Evolutionary conservation across 139 green algal species (phyloP).

Genomic region (Marvania coccoides): DNA sequence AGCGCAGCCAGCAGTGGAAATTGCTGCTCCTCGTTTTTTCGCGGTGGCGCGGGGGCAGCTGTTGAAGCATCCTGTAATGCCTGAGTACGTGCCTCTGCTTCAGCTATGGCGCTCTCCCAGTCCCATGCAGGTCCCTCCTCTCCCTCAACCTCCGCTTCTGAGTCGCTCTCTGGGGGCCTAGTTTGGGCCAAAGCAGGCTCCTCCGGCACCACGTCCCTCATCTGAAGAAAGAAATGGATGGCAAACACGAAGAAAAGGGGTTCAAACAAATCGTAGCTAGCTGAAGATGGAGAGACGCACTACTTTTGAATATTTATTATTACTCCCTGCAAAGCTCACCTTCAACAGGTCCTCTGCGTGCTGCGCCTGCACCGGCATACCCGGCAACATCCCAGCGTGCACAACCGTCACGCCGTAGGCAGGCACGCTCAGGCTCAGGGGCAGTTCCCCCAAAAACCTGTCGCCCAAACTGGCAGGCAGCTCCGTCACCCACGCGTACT

Average conservation of each 20-base stretch:
- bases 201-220: constrained; percentile 36
- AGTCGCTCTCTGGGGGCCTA: neutral
- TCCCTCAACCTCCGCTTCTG: neutral
- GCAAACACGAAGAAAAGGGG: neutral
- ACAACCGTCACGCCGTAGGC: constrained; percentile 14
- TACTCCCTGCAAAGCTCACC: neutral
- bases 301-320: neutral
- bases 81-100: too few relatives aligned
- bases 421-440: constrained; percentile 13
- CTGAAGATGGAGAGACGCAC: too few relatives aligned
- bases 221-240: neutral
- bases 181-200: neutral
- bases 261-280: too few relatives aligned
- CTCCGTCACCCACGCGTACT: neutral
- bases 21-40: neutral
- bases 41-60: neutral
- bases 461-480: neutral
- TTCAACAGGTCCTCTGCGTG: constrained; percentile 24
- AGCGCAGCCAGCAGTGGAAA: neutral
- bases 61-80: too few relatives aligned
- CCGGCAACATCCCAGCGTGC: constrained; percentile 39
- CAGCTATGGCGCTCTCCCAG: neutral
- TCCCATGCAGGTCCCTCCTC: neutral
- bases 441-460: neutral
- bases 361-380: constrained; percentile 35